phyloP scores from a whole-genome alignment of 805 yeast genomes.

The Jamesozyma gamospora region DNA sequence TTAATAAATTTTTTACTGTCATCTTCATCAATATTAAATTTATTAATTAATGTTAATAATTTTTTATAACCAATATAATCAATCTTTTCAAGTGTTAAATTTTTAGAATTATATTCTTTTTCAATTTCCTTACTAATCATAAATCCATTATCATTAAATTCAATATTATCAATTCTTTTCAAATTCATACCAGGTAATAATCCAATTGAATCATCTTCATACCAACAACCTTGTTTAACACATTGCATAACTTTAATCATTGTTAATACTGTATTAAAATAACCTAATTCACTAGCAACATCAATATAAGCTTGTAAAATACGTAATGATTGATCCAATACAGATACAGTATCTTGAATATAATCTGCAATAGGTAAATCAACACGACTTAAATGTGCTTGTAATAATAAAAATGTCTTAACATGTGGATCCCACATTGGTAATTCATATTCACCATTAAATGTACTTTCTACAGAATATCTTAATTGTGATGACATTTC shows the following conservation, averaged over 20 bases:
- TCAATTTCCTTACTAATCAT: constrained; percentile 3
- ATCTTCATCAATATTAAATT: constrained; percentile 33
- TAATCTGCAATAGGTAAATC: constrained; percentile 93
- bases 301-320: constrained; percentile 88
- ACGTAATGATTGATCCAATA: constrained; percentile 89
- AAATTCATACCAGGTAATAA: constrained; percentile 31
- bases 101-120: constrained; percentile 2
- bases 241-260: constrained; percentile 70
- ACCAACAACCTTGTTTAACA: constrained; percentile 83
- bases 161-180: constrained; percentile 19
- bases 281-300: constrained; percentile 77
- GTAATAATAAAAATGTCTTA: constrained; percentile 70
- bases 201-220: constrained; percentile 62
- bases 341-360: constrained; percentile 85
- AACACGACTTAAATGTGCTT: constrained; percentile 71
- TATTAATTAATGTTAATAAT: constrained; percentile 9
- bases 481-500: constrained; percentile 72
- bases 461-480: constrained; percentile 55
- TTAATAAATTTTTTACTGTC: constrained; percentile 40
- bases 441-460: constrained; percentile 40
- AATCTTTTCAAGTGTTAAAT: constrained; percentile 30
- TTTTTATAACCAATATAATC: constrained; percentile 35
- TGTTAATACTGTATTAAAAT: constrained; percentile 47
- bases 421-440: constrained; percentile 78
- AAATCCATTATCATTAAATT: constrained; percentile 18